Base-by-base conservation (phyloP, 345 rosid genomes). In the Bruguiera parviflora region DNA sequence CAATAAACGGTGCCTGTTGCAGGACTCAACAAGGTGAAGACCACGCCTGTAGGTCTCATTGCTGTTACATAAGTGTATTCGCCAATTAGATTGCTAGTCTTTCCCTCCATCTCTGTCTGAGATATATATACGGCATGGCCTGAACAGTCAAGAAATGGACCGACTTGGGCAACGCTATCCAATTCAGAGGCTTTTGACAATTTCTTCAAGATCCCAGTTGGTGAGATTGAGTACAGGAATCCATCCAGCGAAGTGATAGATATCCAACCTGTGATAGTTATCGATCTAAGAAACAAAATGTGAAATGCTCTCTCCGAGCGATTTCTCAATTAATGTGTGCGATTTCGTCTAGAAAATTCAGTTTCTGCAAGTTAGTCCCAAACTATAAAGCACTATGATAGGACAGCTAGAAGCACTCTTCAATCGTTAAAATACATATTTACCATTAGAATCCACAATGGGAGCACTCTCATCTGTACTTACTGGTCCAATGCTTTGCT, bases 241-340 rank as follows among this genome's bases (percentile, higher is more conserved):
- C 97, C 97, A 68, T 94, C 97, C 74, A 91, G 70, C 5, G 98
- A 91, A 75, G 93, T 92, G 59, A 91, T 75, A 9, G 98, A 88
- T 63, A 88, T 71, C 90, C 89, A 91, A 58, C 92, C 98, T 92
- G 78, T 53, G 27, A 25, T 58, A 47, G 13, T 62, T 33, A 61
- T 32, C 2, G 4, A n/a, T 56, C 25, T 24, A 22, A n/a, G 59
- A 7, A 11, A 63, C 21, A 68, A 68, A 7, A 57, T 5, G 24
- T 18, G 21, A 24, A 32, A 43, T 43, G 49, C 28, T 22, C 3
- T 19, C 25, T 53, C 57, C 2, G 18, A 56, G 24, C 9, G 11
- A 56, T 24, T 43, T 43, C 49, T 15, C 16, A 56, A 24, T 22
- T 9, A 56, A 56, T 56, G 59, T 5, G 28, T 3, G 29, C 5